Conservation (phyloP, 768 basidiomycete genomes). For the Boletus insuetus region DNA sequence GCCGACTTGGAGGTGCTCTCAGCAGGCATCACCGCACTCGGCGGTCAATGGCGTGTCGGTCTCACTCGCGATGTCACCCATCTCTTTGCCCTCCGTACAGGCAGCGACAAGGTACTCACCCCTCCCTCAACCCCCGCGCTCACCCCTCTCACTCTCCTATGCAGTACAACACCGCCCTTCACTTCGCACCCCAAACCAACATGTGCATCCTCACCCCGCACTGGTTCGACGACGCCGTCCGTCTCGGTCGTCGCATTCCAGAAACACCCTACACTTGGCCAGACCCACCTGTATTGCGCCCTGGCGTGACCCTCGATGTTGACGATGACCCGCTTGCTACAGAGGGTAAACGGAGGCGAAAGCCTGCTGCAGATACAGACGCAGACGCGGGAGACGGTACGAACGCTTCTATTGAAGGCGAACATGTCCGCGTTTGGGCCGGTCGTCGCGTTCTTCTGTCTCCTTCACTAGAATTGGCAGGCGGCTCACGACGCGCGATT, state of each 20-base stretch:
- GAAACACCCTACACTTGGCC: slow-evolving; percentile 71
- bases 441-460: slow-evolving; percentile 62
- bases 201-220: slow-evolving; percentile 81
- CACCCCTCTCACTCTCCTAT: background rate
- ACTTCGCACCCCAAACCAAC: slow-evolving; percentile 54
- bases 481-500: slow-evolving; percentile 50
- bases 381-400: slow-evolving; percentile 17
- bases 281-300: slow-evolving; percentile 51
- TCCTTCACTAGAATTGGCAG: slow-evolving; percentile 51
- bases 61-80: slow-evolving; percentile 88
- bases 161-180: slow-evolving; percentile 48
- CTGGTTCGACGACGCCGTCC: slow-evolving; percentile 85
- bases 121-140: background rate
- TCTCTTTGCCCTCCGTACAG: slow-evolving; percentile 59
- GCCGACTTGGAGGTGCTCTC: slow-evolving; percentile 71
- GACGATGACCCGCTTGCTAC: slow-evolving; percentile 16
- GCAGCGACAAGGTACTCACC: slow-evolving; percentile 41
- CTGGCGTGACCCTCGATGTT: slow-evolving; percentile 15
- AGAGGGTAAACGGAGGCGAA: slow-evolving; percentile 22
- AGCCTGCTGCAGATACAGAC: slow-evolving; percentile 23
- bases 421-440: slow-evolving; percentile 53
- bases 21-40: slow-evolving; percentile 69
- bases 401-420: slow-evolving; percentile 17
- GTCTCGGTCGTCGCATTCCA: slow-evolving; percentile 52
- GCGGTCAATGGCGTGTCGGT: slow-evolving; percentile 76